phyloP scores from a whole-genome alignment of 106 monocot species.

The Phalaenopsis equestris region DNA sequence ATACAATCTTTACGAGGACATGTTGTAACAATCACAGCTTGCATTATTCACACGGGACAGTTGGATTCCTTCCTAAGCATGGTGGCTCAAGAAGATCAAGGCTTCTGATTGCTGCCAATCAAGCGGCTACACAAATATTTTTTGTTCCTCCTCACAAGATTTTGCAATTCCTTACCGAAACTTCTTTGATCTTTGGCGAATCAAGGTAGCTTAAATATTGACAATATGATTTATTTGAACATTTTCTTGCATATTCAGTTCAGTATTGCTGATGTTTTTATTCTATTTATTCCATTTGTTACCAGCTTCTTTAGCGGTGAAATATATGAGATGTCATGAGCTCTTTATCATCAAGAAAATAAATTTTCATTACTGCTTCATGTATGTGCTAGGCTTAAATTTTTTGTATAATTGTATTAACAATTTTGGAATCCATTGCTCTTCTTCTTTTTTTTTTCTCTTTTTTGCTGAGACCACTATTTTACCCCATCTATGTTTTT shows the following conservation, averaged over 20 bases:
- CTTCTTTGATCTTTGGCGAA: constrained; percentile 69
- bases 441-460: no score
- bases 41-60: constrained; percentile 27
- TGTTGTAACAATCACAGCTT: not conserved
- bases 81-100: constrained; percentile 71
- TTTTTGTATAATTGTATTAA: no score
- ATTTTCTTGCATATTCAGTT: not conserved
- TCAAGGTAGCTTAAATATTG: constrained; percentile 43
- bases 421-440: no score
- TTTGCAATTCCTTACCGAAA: constrained; percentile 75
- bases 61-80: constrained; percentile 92
- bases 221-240: not conserved
- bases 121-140: constrained; percentile 73
- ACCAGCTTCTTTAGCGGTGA: not conserved
- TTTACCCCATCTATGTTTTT: not conserved
- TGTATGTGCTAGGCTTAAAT: not conserved
- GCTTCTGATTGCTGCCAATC: constrained; percentile 51
- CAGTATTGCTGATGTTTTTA: not conserved
- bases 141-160: constrained; percentile 92
- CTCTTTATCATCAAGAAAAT: not conserved
- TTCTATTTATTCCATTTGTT: not conserved
- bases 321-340: not conserved
- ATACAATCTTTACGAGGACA: not conserved
- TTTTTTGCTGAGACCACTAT: not conserved
- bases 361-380: not conserved